Conservation (phyloP, 768 basidiomycete genomes). For the Calocybe cyanea region DNA sequence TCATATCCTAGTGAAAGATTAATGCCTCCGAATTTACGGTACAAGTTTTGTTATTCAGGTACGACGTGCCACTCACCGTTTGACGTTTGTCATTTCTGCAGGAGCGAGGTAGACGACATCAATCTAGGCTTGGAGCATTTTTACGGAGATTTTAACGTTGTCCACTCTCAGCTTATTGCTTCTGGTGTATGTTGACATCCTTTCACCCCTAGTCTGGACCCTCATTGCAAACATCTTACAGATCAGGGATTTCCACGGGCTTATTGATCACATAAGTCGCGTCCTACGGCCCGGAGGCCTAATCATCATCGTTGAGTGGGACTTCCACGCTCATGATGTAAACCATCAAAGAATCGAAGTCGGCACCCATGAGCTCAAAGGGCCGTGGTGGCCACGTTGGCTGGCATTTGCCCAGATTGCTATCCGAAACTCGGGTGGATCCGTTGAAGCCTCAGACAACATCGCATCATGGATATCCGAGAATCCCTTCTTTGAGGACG, state of each 20-base stretch:
- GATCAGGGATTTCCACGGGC: conserved; percentile 63
- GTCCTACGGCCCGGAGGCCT: conserved; percentile 71
- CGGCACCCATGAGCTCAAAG: conserved; percentile 36
- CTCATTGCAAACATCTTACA: conserved; percentile 14
- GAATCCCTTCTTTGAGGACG: conserved; percentile 56
- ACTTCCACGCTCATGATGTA: conserved; percentile 58
- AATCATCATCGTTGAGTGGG: conserved; percentile 63
- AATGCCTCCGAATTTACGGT: conserved; percentile 54
- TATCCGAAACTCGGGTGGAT: conserved; percentile 53
- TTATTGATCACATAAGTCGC: conserved; percentile 65
- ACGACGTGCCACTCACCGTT: conserved; percentile 8
- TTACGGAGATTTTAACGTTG: conserved; percentile 73
- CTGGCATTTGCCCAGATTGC: conserved; percentile 53
- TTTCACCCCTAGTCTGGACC: conserved; percentile 4
- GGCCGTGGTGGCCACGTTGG: conserved; percentile 63
- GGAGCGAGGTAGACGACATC: conserved; percentile 82
- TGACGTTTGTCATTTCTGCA: conserved; percentile 24
- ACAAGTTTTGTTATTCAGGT: conserved; percentile 43
- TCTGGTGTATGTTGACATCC: conserved; percentile 56
- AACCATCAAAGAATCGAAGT: conserved; percentile 42
- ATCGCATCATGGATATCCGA: conserved; percentile 50
- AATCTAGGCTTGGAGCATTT: conserved; percentile 83
- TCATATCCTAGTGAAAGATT: conserved; percentile 32
- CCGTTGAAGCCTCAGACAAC: conserved; percentile 57
- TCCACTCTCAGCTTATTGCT: conserved; percentile 67